Conservation (phyloP, 495 filamentous ascomycete species). For the Penicillium riverlandense region DNA sequence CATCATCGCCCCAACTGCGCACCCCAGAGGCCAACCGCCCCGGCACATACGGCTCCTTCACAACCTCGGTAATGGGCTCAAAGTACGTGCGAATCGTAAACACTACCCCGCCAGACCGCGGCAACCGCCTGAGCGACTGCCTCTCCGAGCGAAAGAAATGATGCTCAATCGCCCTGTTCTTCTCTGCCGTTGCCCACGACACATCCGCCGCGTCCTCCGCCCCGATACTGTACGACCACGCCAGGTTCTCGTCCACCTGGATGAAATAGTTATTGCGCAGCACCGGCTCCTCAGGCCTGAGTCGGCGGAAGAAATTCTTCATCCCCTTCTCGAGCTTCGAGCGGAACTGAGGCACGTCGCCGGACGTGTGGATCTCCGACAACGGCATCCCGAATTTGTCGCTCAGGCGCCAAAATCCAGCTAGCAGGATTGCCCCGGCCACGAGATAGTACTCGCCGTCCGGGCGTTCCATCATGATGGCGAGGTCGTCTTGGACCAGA, state of each 20-base stretch:
- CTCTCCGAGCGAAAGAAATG: slow-evolving; percentile 78
- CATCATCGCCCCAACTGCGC: slow-evolving; percentile 83
- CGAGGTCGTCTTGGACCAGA: slow-evolving; percentile 78
- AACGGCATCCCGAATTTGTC: slow-evolving; percentile 84
- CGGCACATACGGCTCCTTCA: slow-evolving; percentile 62
- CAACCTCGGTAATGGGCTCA: slow-evolving; percentile 58
- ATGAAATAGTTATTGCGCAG: slow-evolving; percentile 70
- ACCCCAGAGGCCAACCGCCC: slow-evolving; percentile 65
- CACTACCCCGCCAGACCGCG: slow-evolving; percentile 65
- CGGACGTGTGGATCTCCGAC: slow-evolving; percentile 76
- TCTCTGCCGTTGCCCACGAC: slow-evolving; percentile 72
- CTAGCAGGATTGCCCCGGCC: slow-evolving; percentile 70
- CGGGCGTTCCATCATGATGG: slow-evolving; percentile 72
- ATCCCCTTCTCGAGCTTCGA: slow-evolving; percentile 78
- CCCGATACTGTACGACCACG: slow-evolving; percentile 72
- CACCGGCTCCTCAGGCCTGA: slow-evolving; percentile 59
- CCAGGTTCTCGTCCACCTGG: slow-evolving; percentile 65
- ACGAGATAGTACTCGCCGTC: slow-evolving; percentile 84
- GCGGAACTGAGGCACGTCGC: slow-evolving; percentile 70
- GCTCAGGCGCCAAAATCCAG: slow-evolving; percentile 80
- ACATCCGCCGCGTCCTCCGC: slow-evolving; percentile 56
- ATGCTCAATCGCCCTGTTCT: slow-evolving; percentile 65
- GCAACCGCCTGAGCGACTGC: slow-evolving; percentile 68
- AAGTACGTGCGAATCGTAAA: slow-evolving; percentile 81
- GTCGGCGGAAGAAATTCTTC: slow-evolving; percentile 67